Evolutionary conservation across 306 rosid species (phyloP), one percentile per base, ranked within the genome.

Genomic region (Quillaja saponaria): DNA sequence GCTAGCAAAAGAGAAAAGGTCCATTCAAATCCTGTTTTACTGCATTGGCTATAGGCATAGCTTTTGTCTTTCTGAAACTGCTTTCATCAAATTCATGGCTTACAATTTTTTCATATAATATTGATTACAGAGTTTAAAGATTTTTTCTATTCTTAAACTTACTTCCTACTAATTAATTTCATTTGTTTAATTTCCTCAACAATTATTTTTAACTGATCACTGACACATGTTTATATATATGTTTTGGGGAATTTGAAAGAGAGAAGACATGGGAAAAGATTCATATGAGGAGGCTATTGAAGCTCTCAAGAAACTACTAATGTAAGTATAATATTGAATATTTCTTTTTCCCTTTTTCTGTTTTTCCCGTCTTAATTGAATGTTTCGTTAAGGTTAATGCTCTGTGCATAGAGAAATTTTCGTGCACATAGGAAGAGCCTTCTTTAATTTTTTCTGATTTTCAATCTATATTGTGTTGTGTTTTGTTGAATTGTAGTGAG

Each of bases 261-360:
- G 66, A 13, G 84, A 86, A 74, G 87, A 88, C 35, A 88, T 92
- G 98, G 95, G 83, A 10, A 91, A 88, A 80, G 84, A 87, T 31
- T 77, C 78, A 19, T 74, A 84, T 61, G 96, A 88, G 67, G 91
- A 86, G 50, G 96, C 99, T 49, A 78, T 92, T 87, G 82, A 82
- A 10, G 87, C 73, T 41, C 95, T 92, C 55, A 71, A 89, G 81
- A 89, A 83, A 47, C 87, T 92, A 63, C 85, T 92, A 69, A 88
- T 77, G 97, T 91, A 66, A 49, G 44, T 54, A 10, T 51, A 46
- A 63, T 34, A 16, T 25, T 4, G 4, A 25, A 25, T 25, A 25
- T 25, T 25, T 25, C 4, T 25, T 4, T 25, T 25, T 25, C 31
- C 4, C 4, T 25, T 4, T 25, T 25, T 25, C 31, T 25, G 31